Percentiles rank a stretch among this genome's conserved stretches.
These are phyloP conservation scores for Dioscorea alata DNA, from an alignment of 106 monocot genomes.

Conservation along the genomic window DNA sequence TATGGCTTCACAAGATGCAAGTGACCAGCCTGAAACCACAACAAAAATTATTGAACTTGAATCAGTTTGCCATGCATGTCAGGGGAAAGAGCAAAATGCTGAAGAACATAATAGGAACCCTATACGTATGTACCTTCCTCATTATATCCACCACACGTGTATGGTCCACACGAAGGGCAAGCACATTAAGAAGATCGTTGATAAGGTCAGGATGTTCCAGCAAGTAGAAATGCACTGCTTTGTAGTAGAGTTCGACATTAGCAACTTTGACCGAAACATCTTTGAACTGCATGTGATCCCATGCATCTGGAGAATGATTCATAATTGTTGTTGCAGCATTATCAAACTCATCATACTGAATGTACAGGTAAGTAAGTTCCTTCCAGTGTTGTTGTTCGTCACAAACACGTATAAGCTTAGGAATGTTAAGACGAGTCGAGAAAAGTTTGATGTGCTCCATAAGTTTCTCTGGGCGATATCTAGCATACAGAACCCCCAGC, in stretches of 20 bases:
- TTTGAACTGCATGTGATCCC: constrained; percentile 99
- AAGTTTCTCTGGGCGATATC: constrained; percentile 90
- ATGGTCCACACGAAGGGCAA: constrained; percentile 93
- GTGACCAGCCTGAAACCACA: constrained; percentile 67
- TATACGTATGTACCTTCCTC: constrained; percentile 53
- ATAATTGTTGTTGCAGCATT: constrained; percentile 97
- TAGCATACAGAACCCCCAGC: constrained; percentile 92
- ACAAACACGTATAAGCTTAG: constrained; percentile 90
- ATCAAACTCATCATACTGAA: constrained; percentile 98
- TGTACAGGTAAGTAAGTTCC: constrained; percentile 90
- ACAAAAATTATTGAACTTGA: not conserved
- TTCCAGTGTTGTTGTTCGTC: constrained; percentile 98
- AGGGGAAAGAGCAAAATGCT: not conserved
- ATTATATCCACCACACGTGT: constrained; percentile 93
- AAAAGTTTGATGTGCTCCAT: constrained; percentile 99
- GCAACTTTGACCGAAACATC: constrained; percentile 91
- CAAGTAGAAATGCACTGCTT: constrained; percentile 97
- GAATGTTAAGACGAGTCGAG: constrained; percentile 89
- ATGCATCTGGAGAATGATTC: constrained; percentile 98
- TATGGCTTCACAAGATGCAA: constrained; percentile 94
- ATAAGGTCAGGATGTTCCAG: constrained; percentile 96
- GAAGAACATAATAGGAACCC: too few relatives aligned
- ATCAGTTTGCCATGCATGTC: not conserved
- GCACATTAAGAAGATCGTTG: constrained; percentile 89
- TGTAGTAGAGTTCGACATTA: constrained; percentile 97